Base-by-base conservation (phyloP, 2,329 filamentous ascomycete species). In the Pseudogymnoascus sp. region DNA sequence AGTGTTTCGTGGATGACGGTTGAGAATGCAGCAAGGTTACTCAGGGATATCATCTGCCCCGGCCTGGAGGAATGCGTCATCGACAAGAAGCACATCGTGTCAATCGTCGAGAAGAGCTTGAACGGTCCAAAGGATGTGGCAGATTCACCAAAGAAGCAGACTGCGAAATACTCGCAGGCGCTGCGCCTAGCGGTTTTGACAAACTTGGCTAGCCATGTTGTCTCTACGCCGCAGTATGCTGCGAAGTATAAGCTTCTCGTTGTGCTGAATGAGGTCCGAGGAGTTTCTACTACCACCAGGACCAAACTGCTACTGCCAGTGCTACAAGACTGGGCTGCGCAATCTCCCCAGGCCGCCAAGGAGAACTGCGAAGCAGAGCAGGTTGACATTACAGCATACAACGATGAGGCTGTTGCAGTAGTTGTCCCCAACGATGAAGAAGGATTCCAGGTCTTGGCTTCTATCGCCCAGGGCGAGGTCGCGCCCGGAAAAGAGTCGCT, bases 61-160 rank as follows among this genome's bases (percentile, higher is more conserved):
- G 83, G 82, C 1, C 76, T 96, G 8, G 92, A 97, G 74, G 94
- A 97, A 74, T 95, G 88, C 69, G 81, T 93, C 3, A 83, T 97
- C 67, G 92, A 97, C 70, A 77, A 84, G 3, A 83, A 82, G 29
- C 87, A 94, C 64, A 80, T 96, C 48, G 77, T 81, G 27, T 82
- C 83, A 18, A 81, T 87, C 2, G 72, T 96, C 4, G 80, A 83
- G 64, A 80, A 78, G 33, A 75, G 80, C 0, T 72, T 94, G 9
- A 84, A 87, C 67, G 82, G 83, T 60, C 69, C 72, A 15, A 71
- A 74, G 18, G 75, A 76, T 52, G 76, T 78, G 15, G 78, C 70
- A 12, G 70, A 71, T 36, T 67, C 66, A 2, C 67, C 64, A 8
- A 81, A 79, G 66, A 82, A 82, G 62, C 80, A 81, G 48, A 31